Conservation (phyloP, 495 filamentous ascomycete genomes). For the Cercophora scortea region DNA sequence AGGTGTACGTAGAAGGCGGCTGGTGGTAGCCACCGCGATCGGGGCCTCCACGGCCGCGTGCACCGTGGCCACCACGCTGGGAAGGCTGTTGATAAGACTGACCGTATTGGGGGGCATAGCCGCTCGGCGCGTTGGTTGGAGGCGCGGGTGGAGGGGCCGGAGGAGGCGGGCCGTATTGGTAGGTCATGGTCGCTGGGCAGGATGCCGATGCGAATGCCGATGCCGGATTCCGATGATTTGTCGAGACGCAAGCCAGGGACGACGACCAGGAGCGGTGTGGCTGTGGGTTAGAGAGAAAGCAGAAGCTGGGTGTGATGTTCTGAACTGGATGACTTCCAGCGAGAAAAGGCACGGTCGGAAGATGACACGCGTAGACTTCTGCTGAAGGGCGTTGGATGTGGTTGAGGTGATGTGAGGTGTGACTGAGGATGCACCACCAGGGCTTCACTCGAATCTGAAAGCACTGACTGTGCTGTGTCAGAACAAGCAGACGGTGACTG, state of each 20-base stretch:
- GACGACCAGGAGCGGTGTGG: not conserved
- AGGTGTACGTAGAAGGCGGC: slow-evolving; percentile 14
- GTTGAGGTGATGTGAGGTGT: not conserved
- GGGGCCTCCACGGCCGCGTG: slow-evolving; percentile 25
- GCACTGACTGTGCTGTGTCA: not conserved
- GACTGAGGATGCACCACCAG: not conserved
- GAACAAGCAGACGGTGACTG: not conserved
- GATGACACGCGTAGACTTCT: not conserved
- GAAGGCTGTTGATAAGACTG: slow-evolving; percentile 26
- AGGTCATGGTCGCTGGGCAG: slow-evolving; percentile 26
- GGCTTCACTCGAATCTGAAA: slow-evolving; percentile 5
- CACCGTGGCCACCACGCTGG: slow-evolving; percentile 22
- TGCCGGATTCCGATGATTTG: too few species aligned
- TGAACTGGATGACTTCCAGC: not conserved
- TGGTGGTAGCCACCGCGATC: slow-evolving; percentile 31
- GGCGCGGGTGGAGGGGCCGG: slow-evolving; percentile 41
- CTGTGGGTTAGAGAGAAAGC: not conserved
- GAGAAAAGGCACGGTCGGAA: not conserved
- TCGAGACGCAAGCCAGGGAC: too few species aligned
- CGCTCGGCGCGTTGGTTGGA: slow-evolving; percentile 14
- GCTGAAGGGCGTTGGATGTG: not conserved
- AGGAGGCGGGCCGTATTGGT: slow-evolving; percentile 47
- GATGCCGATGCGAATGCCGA: not conserved
- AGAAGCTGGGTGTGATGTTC: not conserved
- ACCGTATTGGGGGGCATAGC: slow-evolving; percentile 26